A percentile compares a stretch with the other conserved stretches of the same genome.
phyloP scores from a whole-genome alignment of 177 flowering plant genomes.

The Vitis hybrid region DNA sequence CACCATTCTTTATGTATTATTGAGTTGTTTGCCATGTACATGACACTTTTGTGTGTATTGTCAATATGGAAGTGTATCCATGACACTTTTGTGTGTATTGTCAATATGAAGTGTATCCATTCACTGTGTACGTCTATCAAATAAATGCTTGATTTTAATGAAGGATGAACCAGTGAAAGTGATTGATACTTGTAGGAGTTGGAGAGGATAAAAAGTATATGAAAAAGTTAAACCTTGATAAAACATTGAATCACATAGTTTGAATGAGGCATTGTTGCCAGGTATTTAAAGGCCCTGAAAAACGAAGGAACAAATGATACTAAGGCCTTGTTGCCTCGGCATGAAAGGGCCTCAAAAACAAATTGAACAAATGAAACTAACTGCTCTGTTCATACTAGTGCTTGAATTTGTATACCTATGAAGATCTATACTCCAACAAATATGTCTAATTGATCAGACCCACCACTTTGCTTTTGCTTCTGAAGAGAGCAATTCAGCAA shows the following conservation, averaged over 20 bases:
- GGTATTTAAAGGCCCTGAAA: not conserved
- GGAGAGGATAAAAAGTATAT: no score
- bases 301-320: conserved; percentile 9
- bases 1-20: not conserved
- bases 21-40: not conserved
- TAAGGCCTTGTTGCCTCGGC: not conserved
- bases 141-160: no score
- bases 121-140: no score
- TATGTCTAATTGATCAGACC: conserved; percentile 7
- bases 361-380: conserved; percentile 2
- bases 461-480: no score
- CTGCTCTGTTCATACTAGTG: not conserved
- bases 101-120: no score
- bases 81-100: not conserved
- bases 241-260: not conserved
- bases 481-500: no score
- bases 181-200: no score
- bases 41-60: not conserved
- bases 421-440: conserved; percentile 3
- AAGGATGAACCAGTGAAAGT: no score
- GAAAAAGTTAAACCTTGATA: no score
- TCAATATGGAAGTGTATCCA: no score
- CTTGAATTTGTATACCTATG: not conserved
- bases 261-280: not conserved
- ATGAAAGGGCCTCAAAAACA: not conserved